Evolutionary conservation across 768 basidiomycete genomes (phyloP).

Genomic region (Rhodotorula paludigena): DNA sequence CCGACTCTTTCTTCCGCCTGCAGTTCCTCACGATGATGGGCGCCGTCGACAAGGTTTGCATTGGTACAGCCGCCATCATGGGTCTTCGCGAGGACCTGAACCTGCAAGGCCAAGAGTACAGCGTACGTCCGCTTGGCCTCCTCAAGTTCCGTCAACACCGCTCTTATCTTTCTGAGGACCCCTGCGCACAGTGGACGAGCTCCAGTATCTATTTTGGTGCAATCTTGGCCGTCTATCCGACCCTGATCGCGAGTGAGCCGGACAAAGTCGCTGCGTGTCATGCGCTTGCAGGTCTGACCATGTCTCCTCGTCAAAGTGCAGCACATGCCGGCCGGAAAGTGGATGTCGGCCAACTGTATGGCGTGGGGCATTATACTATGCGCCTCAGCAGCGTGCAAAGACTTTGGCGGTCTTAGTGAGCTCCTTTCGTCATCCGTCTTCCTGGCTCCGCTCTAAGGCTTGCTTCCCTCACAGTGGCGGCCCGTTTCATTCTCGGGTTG

Average conservation of each 20-base stretch:
- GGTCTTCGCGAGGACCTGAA: constrained; percentile 38
- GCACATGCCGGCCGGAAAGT: constrained; percentile 21
- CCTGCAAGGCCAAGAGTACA: constrained; percentile 40
- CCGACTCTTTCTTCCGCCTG: too few species aligned
- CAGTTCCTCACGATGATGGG: constrained; percentile 15
- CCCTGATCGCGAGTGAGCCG: constrained; percentile 19
- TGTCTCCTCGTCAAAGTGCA: constrained; percentile 8
- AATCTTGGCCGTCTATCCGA: constrained; percentile 26
- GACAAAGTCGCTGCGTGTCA: background rate
- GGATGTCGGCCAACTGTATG: constrained; percentile 39
- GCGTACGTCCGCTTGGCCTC: background rate
- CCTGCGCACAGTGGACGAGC: background rate
- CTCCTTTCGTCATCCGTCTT: background rate
- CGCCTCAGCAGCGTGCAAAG: constrained; percentile 28
- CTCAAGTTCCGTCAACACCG: too few species aligned
- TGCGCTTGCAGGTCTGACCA: background rate
- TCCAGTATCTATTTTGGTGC: constrained; percentile 26
- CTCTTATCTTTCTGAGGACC: too few species aligned
- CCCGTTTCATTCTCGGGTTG: constrained; percentile 40
- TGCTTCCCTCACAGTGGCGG: constrained; percentile 1
- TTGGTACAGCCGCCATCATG: constrained; percentile 42
- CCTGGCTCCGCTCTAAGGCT: background rate
- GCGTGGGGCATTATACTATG: constrained; percentile 40
- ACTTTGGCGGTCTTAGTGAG: constrained; percentile 25
- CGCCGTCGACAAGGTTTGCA: constrained; percentile 41